These are phyloP conservation scores for Ustilago bromivora DNA, from an alignment of 1,284 basidiomycete genomes.

Conservation along the genomic window DNA sequence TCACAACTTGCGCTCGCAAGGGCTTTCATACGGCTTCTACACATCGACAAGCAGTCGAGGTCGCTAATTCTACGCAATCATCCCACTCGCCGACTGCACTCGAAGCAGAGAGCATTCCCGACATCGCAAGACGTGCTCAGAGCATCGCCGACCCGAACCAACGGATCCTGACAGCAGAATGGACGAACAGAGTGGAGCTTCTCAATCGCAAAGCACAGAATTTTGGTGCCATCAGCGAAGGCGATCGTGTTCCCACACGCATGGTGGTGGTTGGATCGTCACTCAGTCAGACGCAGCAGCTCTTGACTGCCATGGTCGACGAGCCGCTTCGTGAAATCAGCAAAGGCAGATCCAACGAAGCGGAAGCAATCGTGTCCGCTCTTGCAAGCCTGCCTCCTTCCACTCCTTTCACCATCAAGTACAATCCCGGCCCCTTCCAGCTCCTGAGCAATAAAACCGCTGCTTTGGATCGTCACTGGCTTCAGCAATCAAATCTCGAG, in stretches of 20 bases:
- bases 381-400: conserved; percentile 4
- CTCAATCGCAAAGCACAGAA: conserved; percentile 18
- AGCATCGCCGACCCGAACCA: conserved; percentile 17
- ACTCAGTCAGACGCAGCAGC: conserved; percentile 34
- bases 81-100: neutral
- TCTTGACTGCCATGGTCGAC: conserved; percentile 39
- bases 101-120: conserved; percentile 1
- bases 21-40: conserved; percentile 4
- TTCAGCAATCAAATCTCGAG: conserved; percentile 39
- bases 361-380: conserved; percentile 11
- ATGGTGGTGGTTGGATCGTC: conserved; percentile 37
- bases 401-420: conserved; percentile 31
- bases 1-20: neutral
- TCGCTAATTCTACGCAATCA: neutral
- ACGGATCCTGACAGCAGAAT: conserved; percentile 16
- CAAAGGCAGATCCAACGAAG: conserved; percentile 9
- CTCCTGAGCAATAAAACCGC: neutral
- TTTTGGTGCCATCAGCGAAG: neutral
- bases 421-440: conserved; percentile 23
- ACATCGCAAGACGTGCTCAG: conserved; percentile 19
- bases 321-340: conserved; percentile 53
- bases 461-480: conserved; percentile 49
- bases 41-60: conserved; percentile 23
- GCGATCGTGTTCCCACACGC: conserved; percentile 6
- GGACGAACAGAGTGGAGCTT: conserved; percentile 18